Evolutionary conservation across 1,139 yeast genomes (phyloP).

Genomic region (Pichia sp.): DNA sequence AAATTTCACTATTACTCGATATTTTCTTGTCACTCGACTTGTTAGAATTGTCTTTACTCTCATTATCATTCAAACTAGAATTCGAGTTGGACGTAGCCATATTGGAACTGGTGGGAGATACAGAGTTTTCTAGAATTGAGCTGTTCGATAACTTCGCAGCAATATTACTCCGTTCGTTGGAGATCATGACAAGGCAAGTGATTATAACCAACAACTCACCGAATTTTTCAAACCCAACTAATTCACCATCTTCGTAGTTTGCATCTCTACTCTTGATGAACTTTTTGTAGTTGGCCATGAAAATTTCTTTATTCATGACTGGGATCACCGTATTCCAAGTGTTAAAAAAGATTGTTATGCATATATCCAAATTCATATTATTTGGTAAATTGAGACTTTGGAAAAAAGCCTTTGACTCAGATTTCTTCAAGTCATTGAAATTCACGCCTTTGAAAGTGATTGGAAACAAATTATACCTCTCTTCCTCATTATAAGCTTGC

Average conservation of each 20-base stretch:
- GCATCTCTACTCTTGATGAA: slow-evolving; percentile 34
- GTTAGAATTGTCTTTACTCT: slow-evolving; percentile 5
- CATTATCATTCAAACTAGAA: background rate
- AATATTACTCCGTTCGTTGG: slow-evolving; percentile 34
- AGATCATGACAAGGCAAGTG: slow-evolving; percentile 54
- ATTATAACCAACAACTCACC: slow-evolving; percentile 58
- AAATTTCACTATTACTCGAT: slow-evolving; percentile 28
- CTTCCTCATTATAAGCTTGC: slow-evolving; percentile 36
- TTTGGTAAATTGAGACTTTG: slow-evolving; percentile 49
- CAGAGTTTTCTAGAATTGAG: background rate
- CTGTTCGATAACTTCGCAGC: slow-evolving; percentile 2
- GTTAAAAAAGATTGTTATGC: slow-evolving; percentile 60
- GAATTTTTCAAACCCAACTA: slow-evolving; percentile 47
- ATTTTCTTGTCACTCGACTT: background rate
- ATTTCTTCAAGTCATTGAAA: slow-evolving; percentile 32
- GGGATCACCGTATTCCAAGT: slow-evolving; percentile 78
- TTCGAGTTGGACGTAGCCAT: background rate
- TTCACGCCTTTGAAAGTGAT: slow-evolving; percentile 34
- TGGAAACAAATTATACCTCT: slow-evolving; percentile 27
- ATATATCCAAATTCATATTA: slow-evolving; percentile 51
- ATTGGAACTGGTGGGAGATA: background rate
- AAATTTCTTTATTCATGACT: slow-evolving; percentile 59
- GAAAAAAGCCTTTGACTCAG: slow-evolving; percentile 44
- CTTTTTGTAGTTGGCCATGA: slow-evolving; percentile 52
- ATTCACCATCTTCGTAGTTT: slow-evolving; percentile 38